Conservation (phyloP, 1,284 basidiomycete species). For the Trametes sp. region DNA sequence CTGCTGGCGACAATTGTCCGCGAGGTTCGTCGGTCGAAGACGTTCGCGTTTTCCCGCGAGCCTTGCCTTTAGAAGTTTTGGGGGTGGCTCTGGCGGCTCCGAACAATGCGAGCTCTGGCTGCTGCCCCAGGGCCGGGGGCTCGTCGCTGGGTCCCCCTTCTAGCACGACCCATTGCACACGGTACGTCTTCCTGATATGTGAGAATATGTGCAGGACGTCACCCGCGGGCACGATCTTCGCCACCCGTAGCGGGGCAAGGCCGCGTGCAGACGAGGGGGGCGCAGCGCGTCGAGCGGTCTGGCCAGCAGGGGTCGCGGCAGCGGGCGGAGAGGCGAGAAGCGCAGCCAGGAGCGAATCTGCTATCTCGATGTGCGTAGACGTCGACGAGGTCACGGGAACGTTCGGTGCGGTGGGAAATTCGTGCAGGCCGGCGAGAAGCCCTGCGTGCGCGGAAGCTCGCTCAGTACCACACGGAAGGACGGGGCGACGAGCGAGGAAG, state of each 20-base stretch:
- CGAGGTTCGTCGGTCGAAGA: slow-evolving; percentile 19
- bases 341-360: slow-evolving; percentile 50
- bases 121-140: slow-evolving; percentile 35
- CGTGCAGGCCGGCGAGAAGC: slow-evolving; percentile 86
- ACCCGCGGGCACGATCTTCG: slow-evolving; percentile 58
- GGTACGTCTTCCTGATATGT: slow-evolving; percentile 91
- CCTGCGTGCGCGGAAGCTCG: slow-evolving; percentile 55
- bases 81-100: slow-evolving; percentile 20
- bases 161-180: slow-evolving; percentile 75
- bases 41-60: slow-evolving; percentile 19
- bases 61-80: slow-evolving; percentile 23
- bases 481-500: slow-evolving; percentile 17
- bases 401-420: slow-evolving; percentile 75
- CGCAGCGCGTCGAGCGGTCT: slow-evolving; percentile 16
- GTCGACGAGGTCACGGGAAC: slow-evolving; percentile 46
- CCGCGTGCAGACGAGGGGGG: slow-evolving; percentile 15
- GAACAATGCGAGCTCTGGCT: slow-evolving; percentile 15
- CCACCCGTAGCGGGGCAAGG: slow-evolving; percentile 44
- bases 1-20: slow-evolving; percentile 1
- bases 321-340: slow-evolving; percentile 45
- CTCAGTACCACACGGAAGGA: slow-evolving; percentile 21
- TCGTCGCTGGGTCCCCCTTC: slow-evolving; percentile 52
- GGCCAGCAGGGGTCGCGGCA: slow-evolving; percentile 28
- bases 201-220: slow-evolving; percentile 88
- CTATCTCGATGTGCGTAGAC: slow-evolving; percentile 47